Percentiles rank a stretch among this genome's conserved stretches.
These are phyloP conservation scores for Nothophytophthora sp. DNA, from an alignment of 352 stramenopile species.

Conservation along the genomic window DNA sequence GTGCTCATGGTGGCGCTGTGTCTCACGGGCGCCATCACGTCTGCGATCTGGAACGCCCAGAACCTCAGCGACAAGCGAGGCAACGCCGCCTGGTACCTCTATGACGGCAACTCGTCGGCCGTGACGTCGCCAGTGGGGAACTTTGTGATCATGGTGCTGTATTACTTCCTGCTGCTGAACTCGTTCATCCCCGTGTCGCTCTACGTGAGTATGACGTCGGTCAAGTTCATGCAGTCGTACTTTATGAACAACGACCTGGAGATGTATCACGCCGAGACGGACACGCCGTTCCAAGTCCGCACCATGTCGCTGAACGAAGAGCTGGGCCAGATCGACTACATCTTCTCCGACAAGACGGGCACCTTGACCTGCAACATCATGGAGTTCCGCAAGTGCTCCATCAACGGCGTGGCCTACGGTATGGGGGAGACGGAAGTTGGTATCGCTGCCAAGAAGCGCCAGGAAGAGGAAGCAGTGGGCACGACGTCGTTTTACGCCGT, in stretches of 20 bases:
- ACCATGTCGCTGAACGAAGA: conserved; percentile 91
- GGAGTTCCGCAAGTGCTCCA: conserved; percentile 95
- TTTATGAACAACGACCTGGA: conserved; percentile 93
- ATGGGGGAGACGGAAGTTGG: conserved; percentile 86
- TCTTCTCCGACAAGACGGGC: conserved; percentile 94
- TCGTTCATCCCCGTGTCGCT: conserved; percentile 98
- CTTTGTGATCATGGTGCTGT: too few relatives aligned
- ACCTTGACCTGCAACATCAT: conserved; percentile 95
- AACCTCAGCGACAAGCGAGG: conserved; percentile 51
- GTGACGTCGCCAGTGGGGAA: too few relatives aligned
- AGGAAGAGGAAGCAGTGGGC: too few relatives aligned
- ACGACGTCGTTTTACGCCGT: too few relatives aligned
- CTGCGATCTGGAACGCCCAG: conserved; percentile 62
- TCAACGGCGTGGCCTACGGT: conserved; percentile 92
- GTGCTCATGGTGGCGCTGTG: conserved; percentile 65
- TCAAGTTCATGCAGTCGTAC: conserved; percentile 94
- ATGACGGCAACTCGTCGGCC: conserved; percentile 76
- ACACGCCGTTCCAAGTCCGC: conserved; percentile 87
- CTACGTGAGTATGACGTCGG: conserved; percentile 97
- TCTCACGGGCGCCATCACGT: conserved; percentile 48
- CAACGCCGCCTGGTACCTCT: conserved; percentile 63
- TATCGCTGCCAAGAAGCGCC: conserved; percentile 59
- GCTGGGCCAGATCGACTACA: conserved; percentile 90
- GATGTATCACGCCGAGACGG: conserved; percentile 92
- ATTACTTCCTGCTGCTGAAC: conserved; percentile 96